Conservation (phyloP, 2,329 filamentous ascomycete genomes). For the Fusarium sp. region DNA sequence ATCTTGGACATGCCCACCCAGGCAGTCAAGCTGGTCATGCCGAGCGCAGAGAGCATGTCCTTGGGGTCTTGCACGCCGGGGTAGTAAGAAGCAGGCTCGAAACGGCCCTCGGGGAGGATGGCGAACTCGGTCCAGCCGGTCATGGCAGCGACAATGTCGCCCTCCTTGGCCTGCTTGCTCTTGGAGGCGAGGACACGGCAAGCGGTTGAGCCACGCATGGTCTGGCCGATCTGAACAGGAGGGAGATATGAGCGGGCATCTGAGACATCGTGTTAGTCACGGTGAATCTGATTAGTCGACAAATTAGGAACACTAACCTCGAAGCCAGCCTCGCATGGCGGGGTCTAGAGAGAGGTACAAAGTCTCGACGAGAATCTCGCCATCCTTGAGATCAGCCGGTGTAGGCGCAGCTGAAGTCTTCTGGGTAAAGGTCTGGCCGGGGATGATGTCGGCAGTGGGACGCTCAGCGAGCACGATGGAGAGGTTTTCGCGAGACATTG, state of each 20-base stretch:
- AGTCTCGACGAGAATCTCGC: constrained; percentile 71
- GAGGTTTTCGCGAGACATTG: constrained; percentile 61
- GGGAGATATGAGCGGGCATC: constrained; percentile 72
- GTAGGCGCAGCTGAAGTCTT: constrained; percentile 66
- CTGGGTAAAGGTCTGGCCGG: constrained; percentile 73
- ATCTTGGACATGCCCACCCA: constrained; percentile 81
- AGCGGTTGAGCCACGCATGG: constrained; percentile 75
- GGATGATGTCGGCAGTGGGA: constrained; percentile 70
- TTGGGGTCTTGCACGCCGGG: constrained; percentile 61
- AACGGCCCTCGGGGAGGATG: constrained; percentile 66
- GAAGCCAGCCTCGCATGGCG: constrained; percentile 82
- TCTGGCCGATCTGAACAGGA: constrained; percentile 75
- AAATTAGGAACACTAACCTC: constrained; percentile 54
- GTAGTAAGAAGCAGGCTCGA: constrained; percentile 58
- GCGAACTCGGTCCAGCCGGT: constrained; percentile 77
- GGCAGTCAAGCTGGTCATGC: constrained; percentile 79
- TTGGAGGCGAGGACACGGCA: constrained; percentile 73
- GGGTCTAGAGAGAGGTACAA: constrained; percentile 79
- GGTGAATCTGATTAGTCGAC: not conserved
- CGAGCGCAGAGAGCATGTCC: constrained; percentile 73
- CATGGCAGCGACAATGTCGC: constrained; percentile 68
- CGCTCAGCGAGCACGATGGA: constrained; percentile 74
- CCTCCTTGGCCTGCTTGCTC: constrained; percentile 65
- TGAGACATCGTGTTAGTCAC: constrained; percentile 40
- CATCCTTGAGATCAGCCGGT: constrained; percentile 69